Evolutionary conservation across 257 asterid genomes (phyloP), one percentile per base, ranked within the genome.

Genomic region (Echites panduratus): DNA sequence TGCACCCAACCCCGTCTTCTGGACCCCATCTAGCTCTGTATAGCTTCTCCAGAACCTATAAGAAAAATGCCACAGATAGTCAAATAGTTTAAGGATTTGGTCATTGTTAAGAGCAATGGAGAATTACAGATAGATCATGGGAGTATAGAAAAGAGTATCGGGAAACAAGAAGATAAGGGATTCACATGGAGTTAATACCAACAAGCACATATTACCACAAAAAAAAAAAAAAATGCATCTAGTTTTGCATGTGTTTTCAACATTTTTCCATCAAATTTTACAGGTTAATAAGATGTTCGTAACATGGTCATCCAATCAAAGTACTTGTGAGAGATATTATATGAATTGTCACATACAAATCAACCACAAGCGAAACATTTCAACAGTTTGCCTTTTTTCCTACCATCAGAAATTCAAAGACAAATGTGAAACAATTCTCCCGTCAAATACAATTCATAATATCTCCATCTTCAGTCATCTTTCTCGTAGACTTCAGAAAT

Each of bases 1-100:
- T 95, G 79, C 94, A 84, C 20, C 99, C 99, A 71, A 95, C 96
- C 62, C 99, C 98, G 70, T 87, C 99, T 81, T 95, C 98, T 52
- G 93, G 93, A 53, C 96, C 94, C 99, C 99, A 95, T 77, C 94
- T 87, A 73, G 89, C 86, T 78, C 78, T 82, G 81, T 92, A 84
- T 52, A 95, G 70, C 89, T 84, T 95, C 81, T 95, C 99, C 72
- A 95, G 72, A 68, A 90, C 86, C 99, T 90, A 85, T 61, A 72
- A 77, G 29, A 77, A 68, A 75, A 50, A 84, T 10, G 52, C 58
- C 58, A 53, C 4, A 64, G 17, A 43, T 50, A 8, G 40, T 54
- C 52, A 71, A 40, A 54, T 17, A 50, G 41, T 19, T 38, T 35
- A 47, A 75, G 48, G 57, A 41, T 20, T 68, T 26, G 7, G 44